Base-by-base conservation (phyloP, 2,329 filamentous ascomycete genomes). In the Teratosphaeria epicoccoides region DNA sequence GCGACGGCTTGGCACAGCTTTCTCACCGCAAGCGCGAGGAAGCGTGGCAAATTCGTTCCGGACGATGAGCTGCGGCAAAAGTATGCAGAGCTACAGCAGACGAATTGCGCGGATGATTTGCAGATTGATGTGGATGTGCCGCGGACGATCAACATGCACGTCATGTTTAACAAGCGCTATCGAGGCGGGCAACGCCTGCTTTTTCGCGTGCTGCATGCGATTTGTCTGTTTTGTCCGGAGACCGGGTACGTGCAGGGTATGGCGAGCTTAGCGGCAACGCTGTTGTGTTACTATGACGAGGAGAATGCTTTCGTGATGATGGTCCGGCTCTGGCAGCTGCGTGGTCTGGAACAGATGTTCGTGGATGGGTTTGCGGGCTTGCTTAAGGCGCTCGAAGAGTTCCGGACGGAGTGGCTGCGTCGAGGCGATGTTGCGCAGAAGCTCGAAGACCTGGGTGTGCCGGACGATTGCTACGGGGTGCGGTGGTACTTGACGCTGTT, bases 101-200 rank as follows among this genome's bases (percentile, higher is more conserved):
- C 82, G 53, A 81, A 81, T 50, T 95, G 87, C 2, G 83, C 88
- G 0, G 93, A 98, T 65, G 93, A 98, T 68, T 83, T 91, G 22
- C 93, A 98, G 71, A 98, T 98, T 61, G 93, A 98, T 68, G 81
- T 97, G 43, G 93, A 98, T 67, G 93, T 98, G 17, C 93, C 93
- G 0, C 80, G 93, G 50, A 97, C 93, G 4, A 95, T 98, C 67
- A 94, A 83, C 68, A 83, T 87, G 56, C 93, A 98, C 70, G 91
- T 98, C 68, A 96, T 98, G 91, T 98, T 98, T 66, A 83, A 93
- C 45, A 80, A 83, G 57, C 80, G 93, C 48, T 98, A 98, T 70
- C 82, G 88, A 23, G 93, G 93, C 54, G 93, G 91, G 20, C 91
- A 98, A 69, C 81, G 93, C 43, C 74, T 97, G 12, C 75, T 98